Percentiles rank a stretch among this genome's conserved stretches.
phyloP scores from a whole-genome alignment of 768 basidiomycete genomes.

The Mycena sanguinolenta region DNA sequence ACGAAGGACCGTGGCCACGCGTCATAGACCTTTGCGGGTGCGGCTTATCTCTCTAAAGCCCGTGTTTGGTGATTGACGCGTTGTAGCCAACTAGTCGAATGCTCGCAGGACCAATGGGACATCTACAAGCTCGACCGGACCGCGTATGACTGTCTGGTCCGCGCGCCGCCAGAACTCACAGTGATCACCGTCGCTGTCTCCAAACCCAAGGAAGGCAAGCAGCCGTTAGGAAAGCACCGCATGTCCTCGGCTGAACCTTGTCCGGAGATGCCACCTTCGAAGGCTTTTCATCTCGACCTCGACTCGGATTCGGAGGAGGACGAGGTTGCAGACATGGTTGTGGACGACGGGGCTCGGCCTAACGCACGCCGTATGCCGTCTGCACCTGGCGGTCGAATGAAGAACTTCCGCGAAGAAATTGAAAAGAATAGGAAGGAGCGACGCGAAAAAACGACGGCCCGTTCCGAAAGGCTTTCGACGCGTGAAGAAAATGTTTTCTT shows the following conservation, averaged over 20 bases:
- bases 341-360: conserved; percentile 50
- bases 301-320: conserved; percentile 49
- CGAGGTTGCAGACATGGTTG: conserved; percentile 66
- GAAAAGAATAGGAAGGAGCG: conserved; percentile 50
- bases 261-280: conserved; percentile 41
- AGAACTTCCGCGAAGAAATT: conserved; percentile 49
- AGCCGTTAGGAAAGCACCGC: conserved; percentile 39
- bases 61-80: conserved; percentile 30
- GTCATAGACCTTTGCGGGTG: conserved; percentile 79
- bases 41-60: conserved; percentile 41
- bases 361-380: conserved; percentile 36
- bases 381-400: conserved; percentile 37
- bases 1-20: conserved; percentile 83
- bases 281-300: conserved; percentile 40
- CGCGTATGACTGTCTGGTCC: conserved; percentile 75
- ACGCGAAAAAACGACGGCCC: conserved; percentile 46
- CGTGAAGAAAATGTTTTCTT: conserved; percentile 34
- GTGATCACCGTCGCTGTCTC: conserved; percentile 48
- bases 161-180: conserved; percentile 52
- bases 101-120: conserved; percentile 87
- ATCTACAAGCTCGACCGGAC: conserved; percentile 83
- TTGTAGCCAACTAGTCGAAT: conserved; percentile 61
- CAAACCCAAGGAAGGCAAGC: conserved; percentile 38
- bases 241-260: conserved; percentile 37
- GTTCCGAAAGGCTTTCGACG: conserved; percentile 42